Percentiles rank a stretch among this genome's conserved stretches.
Evolutionary conservation across 2,329 filamentous ascomycete genomes (phyloP).

Genomic region (Phaeosphaeriaceae sp.): DNA sequence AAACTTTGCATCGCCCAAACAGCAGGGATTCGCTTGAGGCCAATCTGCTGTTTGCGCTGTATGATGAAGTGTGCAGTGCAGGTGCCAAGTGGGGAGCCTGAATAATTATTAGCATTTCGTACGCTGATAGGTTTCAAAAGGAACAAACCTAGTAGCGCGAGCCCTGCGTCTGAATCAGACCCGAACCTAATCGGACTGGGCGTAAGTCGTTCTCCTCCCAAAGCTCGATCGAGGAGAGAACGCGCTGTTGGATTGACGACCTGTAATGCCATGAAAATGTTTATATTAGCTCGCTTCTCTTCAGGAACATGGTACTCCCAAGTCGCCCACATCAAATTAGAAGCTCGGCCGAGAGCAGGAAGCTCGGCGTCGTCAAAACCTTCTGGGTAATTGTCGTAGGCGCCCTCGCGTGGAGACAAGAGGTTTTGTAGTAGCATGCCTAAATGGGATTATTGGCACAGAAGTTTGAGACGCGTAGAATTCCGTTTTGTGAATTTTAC

Average conservation of each 20-base stretch:
- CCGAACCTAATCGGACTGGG: not conserved
- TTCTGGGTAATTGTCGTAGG: not conserved
- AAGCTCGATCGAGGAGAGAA: not conserved
- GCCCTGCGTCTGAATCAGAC: not conserved
- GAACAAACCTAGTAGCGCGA: not conserved
- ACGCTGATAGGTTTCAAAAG: not conserved
- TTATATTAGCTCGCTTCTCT: not conserved
- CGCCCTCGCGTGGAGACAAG: not conserved
- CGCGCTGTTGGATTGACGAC: not conserved
- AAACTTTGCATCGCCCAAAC: not conserved
- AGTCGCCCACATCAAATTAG: constrained; percentile 3
- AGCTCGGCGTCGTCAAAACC: not conserved
- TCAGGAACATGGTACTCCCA: not conserved
- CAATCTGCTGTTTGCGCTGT: constrained; percentile 1
- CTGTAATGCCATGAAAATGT: not conserved
- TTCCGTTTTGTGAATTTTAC: too few relatives aligned
- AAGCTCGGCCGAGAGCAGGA: not conserved
- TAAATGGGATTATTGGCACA: too few relatives aligned
- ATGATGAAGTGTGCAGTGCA: constrained; percentile 1
- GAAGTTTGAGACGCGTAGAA: too few relatives aligned
- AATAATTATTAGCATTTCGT: not conserved
- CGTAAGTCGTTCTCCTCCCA: not conserved
- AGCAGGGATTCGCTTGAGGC: not conserved
- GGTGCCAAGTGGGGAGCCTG: not conserved
- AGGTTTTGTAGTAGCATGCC: constrained; percentile 1